phyloP scores from a whole-genome alignment of 163 green algal genomes.

The Botryococcus braunii region DNA sequence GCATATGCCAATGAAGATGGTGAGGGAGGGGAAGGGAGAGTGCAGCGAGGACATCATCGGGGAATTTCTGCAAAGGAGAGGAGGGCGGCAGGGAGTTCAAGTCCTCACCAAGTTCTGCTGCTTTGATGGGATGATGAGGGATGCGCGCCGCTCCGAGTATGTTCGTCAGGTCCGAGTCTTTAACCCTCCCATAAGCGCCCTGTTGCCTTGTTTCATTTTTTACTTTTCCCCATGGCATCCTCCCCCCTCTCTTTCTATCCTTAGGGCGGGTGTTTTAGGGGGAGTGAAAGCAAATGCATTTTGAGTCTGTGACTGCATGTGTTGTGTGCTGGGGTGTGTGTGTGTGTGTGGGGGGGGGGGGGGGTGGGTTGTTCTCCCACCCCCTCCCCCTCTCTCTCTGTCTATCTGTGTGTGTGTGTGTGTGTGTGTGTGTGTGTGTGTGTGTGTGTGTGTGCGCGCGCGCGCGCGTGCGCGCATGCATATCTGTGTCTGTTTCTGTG shows the following conservation, averaged over 20 bases:
- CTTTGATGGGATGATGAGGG: conserved; percentile 24
- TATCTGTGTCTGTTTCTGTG: too few species aligned
- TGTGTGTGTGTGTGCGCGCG: too few species aligned
- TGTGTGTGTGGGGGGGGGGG: too few species aligned
- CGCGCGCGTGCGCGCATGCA: too few species aligned
- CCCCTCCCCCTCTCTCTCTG: too few species aligned
- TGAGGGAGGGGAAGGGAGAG: too few species aligned
- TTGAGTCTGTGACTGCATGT: neutral
- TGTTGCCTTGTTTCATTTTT: neutral
- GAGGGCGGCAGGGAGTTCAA: conserved; percentile 19
- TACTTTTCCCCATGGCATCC: neutral
- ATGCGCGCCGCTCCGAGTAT: conserved; percentile 4
- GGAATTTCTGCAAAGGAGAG: conserved; percentile 37
- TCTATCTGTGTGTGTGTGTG: too few species aligned
- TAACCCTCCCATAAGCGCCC: neutral
- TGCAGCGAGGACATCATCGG: conserved; percentile 70
- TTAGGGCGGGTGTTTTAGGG: neutral
- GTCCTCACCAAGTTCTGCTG: conserved; percentile 79
- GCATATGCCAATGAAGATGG: too few species aligned
- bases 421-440: too few species aligned
- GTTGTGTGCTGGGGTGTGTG: neutral
- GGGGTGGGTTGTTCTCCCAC: too few species aligned
- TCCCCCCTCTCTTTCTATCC: neutral
- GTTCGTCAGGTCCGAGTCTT: conserved; percentile 16
- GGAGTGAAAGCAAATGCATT: neutral